phyloP scores from a whole-genome alignment of 2,329 filamentous ascomycete species.

The Neophaeococcomyces mojaviensis region DNA sequence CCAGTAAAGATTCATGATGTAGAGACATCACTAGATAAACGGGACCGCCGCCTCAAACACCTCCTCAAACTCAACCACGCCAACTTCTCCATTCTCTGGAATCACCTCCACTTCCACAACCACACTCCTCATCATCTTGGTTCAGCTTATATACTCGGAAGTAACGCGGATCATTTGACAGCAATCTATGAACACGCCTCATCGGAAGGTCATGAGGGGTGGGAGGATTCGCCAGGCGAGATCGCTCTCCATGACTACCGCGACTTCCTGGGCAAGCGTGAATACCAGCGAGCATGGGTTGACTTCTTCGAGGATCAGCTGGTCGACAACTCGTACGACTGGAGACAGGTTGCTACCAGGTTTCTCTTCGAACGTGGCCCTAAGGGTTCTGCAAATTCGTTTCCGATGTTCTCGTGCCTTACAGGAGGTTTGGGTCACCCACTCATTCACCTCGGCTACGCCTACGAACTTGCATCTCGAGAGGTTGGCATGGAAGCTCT shows the following conservation, averaged over 20 bases:
- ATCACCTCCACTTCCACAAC: conserved; percentile 69
- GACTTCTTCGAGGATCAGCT: conserved; percentile 95
- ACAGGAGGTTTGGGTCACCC: conserved; percentile 78
- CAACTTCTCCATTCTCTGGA: conserved; percentile 77
- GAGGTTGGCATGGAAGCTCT: conserved; percentile 87
- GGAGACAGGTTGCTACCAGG: conserved; percentile 67
- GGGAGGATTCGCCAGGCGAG: conserved; percentile 78
- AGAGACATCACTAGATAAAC: conserved; percentile 71
- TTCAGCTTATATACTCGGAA: conserved; percentile 80
- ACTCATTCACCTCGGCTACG: conserved; percentile 91
- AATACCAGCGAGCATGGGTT: conserved; percentile 83
- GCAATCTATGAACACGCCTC: conserved; percentile 72
- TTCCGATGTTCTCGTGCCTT: conserved; percentile 70
- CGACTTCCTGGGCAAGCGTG: conserved; percentile 68
- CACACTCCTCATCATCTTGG: conserved; percentile 72
- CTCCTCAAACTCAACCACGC: conserved; percentile 85
- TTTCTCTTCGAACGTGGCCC: conserved; percentile 62
- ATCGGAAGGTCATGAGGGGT: conserved; percentile 57
- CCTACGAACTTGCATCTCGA: conserved; percentile 76
- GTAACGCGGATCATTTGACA: conserved; percentile 63
- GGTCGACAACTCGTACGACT: conserved; percentile 69
- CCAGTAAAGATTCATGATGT: conserved; percentile 68
- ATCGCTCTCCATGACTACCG: conserved; percentile 78
- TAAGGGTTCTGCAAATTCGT: conserved; percentile 9
- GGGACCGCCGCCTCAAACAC: conserved; percentile 78